Conservation (phyloP, 225 moss, liverwort and hornwort species). For the Climacium dendroides region DNA sequence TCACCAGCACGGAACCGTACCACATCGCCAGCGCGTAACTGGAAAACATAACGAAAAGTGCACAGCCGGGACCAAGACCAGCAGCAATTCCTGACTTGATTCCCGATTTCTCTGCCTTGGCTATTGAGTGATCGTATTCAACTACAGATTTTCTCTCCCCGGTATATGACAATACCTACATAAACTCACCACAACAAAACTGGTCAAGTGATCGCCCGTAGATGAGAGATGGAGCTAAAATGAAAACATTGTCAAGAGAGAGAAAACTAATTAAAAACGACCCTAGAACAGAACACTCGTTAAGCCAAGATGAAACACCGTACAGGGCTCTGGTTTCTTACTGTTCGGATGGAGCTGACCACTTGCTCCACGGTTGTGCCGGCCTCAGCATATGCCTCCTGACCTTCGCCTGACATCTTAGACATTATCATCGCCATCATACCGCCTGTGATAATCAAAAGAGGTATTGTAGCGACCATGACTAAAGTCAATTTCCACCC, state of each 20-base stretch:
- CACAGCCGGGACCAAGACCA: constrained; percentile 50
- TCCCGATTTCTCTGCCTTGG: constrained; percentile 55
- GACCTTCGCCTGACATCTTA: constrained; percentile 21
- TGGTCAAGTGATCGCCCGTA: background rate
- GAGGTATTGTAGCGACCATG: constrained; percentile 52
- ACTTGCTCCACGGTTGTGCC: constrained; percentile 83
- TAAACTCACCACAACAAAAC: background rate
- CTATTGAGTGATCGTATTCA: constrained; percentile 58
- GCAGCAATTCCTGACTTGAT: constrained; percentile 28
- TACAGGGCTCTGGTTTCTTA: constrained; percentile 3
- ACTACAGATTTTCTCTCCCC: constrained; percentile 67
- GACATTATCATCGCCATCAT: constrained; percentile 36
- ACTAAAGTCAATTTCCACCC: constrained; percentile 84
- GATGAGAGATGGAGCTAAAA: background rate
- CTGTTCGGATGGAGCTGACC: constrained; percentile 78
- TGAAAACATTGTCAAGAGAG: background rate
- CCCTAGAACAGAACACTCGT: background rate
- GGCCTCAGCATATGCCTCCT: constrained; percentile 70
- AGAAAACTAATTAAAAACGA: background rate
- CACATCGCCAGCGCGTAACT: constrained; percentile 67
- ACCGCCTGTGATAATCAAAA: constrained; percentile 33
- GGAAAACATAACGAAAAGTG: constrained; percentile 42
- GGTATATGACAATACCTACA: constrained; percentile 71
- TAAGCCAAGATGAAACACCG: background rate
- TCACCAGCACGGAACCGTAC: constrained; percentile 75